Base-by-base conservation (phyloP, 768 basidiomycete genomes). In the Pulveroboletus sp. region DNA sequence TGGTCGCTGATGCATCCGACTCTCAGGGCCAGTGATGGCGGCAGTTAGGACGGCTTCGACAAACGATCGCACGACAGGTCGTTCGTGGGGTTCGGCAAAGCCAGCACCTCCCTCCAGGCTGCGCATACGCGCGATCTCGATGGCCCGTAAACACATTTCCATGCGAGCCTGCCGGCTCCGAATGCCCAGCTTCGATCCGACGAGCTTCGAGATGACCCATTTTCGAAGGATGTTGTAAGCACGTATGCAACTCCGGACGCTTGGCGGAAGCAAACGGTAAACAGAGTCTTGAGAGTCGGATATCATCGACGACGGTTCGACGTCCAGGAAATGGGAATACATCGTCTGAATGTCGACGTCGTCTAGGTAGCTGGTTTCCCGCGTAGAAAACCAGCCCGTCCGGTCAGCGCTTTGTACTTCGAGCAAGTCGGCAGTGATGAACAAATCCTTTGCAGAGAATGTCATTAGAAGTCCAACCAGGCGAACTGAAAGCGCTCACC, bases 391-490 rank as follows among this genome's bases (percentile, higher is more conserved):
- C 89, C 90, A 93, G 3, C 86, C 90, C 2, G 80, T 83, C 27
- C 82, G 80, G 63, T 93, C 90, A 14, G 81, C 78, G 2, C 80
- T 82, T 64, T 93, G 90, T 0, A 89, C 80, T 65, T 93, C 90
- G 10, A 93, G 74, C 16, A 91, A 68, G 63, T 93, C 90, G 5
- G 83, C 79, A 7, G 86, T 82, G 36, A 83, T 73, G 58, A 89
- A 85, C 31, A 93, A 72, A 67, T 92, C 89, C 87, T 91, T 37
- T 29, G 29, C 43, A 40, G 7, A 27, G 44, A 45, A 8, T 24
- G 45, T 53, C 50, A 61, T 43, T 12, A 31, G 20, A n/a, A 48
- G 11, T 30, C 38, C 37, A 24, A 32, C 39, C 49, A 48, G 34
- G 23, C 29, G 24, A 22, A 51, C 14, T 3, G 38, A 39, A 37